A percentile compares a stretch with the other conserved stretches of the same genome.
Conservation (phyloP, 2,329 filamentous ascomycete species). For the Amauroascus niger region DNA sequence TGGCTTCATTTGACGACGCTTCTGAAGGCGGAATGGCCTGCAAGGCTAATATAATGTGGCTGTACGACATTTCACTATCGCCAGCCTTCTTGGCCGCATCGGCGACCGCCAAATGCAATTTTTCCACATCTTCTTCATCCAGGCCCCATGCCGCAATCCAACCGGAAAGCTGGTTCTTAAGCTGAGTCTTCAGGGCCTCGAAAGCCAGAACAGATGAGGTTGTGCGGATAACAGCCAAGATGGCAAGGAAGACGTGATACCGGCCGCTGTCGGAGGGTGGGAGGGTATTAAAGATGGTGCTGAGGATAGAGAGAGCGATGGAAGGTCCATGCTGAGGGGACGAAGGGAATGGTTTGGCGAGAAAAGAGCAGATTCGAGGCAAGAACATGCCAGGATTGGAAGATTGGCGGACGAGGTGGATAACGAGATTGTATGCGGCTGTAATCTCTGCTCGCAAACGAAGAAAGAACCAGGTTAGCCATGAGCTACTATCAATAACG, state of each 20-base stretch:
- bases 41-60: slow-evolving; percentile 65
- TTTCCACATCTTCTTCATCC: slow-evolving; percentile 71
- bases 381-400: slow-evolving; percentile 78
- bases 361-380: slow-evolving; percentile 77
- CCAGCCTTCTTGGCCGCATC: slow-evolving; percentile 70
- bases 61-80: slow-evolving; percentile 65
- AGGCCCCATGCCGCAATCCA: slow-evolving; percentile 81
- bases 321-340: slow-evolving; percentile 77
- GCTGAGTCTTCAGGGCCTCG: slow-evolving; percentile 70
- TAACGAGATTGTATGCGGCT: slow-evolving; percentile 89
- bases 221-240: slow-evolving; percentile 69
- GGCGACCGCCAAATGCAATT: slow-evolving; percentile 71
- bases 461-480: no score
- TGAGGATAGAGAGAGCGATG: slow-evolving; percentile 80
- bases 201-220: slow-evolving; percentile 64
- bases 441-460: slow-evolving; percentile 59
- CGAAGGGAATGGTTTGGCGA: slow-evolving; percentile 74
- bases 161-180: slow-evolving; percentile 63
- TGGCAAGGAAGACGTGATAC: slow-evolving; percentile 82
- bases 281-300: slow-evolving; percentile 94
- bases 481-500: neutral
- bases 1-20: slow-evolving; percentile 45
- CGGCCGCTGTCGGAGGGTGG: slow-evolving; percentile 64
- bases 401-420: slow-evolving; percentile 83
- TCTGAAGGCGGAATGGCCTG: slow-evolving; percentile 60